phyloP scores from a whole-genome alignment of 768 basidiomycete genomes.

The Amanita exitialis region DNA sequence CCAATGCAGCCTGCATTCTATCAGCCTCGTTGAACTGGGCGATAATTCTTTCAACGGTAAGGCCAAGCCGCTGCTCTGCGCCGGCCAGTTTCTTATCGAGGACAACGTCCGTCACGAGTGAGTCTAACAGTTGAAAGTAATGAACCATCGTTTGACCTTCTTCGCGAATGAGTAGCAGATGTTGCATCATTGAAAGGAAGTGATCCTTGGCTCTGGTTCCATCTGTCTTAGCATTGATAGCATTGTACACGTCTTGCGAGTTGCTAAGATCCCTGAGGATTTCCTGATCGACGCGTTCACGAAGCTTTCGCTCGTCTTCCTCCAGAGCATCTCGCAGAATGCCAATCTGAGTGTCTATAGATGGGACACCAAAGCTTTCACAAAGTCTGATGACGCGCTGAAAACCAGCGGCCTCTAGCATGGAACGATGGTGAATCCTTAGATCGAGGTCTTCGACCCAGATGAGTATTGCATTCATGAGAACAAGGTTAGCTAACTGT shows the following conservation, averaged over 20 bases:
- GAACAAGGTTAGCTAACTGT: constrained; percentile 63
- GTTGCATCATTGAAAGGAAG: constrained; percentile 91
- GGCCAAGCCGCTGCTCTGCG: constrained; percentile 77
- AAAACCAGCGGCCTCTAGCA: constrained; percentile 86
- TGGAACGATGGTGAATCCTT: constrained; percentile 76
- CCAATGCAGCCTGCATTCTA: constrained; percentile 64
- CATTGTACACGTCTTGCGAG: constrained; percentile 81
- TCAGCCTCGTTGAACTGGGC: constrained; percentile 88
- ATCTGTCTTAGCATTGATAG: constrained; percentile 66
- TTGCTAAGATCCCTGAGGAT: constrained; percentile 69
- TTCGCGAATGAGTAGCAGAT: constrained; percentile 82
- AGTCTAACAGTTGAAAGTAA: constrained; percentile 88
- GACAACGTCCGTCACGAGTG: constrained; percentile 82
- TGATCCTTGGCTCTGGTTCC: constrained; percentile 74
- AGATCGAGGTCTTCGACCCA: constrained; percentile 70
- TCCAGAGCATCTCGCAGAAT: constrained; percentile 52
- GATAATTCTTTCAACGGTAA: constrained; percentile 83
- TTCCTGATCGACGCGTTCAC: constrained; percentile 66
- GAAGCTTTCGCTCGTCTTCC: constrained; percentile 64
- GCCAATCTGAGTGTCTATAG: constrained; percentile 58
- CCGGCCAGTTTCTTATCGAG: constrained; percentile 84
- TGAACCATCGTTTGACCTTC: constrained; percentile 78
- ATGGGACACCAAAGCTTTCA: constrained; percentile 49
- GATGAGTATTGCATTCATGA: constrained; percentile 60
- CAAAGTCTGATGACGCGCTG: constrained; percentile 63